Evolutionary conservation across 2,329 filamentous ascomycete genomes (phyloP).

Genomic region (Xylariaceae sp.): DNA sequence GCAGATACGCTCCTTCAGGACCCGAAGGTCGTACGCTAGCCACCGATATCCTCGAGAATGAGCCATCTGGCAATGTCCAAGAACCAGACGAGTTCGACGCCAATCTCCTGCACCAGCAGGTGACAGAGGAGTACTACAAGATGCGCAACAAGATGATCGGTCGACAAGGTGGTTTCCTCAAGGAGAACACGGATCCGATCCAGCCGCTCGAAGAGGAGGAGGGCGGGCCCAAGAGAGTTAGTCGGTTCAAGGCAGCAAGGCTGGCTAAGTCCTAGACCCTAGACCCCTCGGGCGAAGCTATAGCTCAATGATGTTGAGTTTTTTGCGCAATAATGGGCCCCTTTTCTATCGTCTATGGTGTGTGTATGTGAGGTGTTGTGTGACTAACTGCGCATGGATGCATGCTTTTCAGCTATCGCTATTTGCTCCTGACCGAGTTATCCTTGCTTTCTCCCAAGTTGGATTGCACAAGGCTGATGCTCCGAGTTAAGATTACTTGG

Average conservation of each 20-base stretch:
- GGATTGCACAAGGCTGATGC: not conserved
- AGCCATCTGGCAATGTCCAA: constrained; percentile 32
- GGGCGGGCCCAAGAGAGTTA: constrained; percentile 58
- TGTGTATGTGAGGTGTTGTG: constrained; percentile 4
- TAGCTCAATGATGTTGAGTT: constrained; percentile 18
- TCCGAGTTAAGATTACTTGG: not conserved
- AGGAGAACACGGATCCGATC: constrained; percentile 62
- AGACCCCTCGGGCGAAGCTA: constrained; percentile 5
- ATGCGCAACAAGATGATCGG: constrained; percentile 79
- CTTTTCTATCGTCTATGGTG: constrained; percentile 3
- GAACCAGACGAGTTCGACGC: constrained; percentile 66
- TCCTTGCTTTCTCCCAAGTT: not conserved
- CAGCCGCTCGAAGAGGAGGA: constrained; percentile 64
- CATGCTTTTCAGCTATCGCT: no score
- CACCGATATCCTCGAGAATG: constrained; percentile 53
- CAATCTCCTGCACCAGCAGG: constrained; percentile 66
- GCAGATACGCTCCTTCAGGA: constrained; percentile 41
- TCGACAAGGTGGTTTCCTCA: constrained; percentile 74
- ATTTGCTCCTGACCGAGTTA: not conserved
- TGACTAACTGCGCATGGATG: constrained; percentile 23
- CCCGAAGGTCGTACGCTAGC: constrained; percentile 54
- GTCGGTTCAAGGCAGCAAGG: constrained; percentile 68
- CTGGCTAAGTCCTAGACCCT: constrained; percentile 46
- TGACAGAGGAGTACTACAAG: constrained; percentile 76
- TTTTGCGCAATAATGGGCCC: not conserved